Conservation (phyloP, 192 early-diverging fungal genomes). For the Powellomyces hirtus region DNA sequence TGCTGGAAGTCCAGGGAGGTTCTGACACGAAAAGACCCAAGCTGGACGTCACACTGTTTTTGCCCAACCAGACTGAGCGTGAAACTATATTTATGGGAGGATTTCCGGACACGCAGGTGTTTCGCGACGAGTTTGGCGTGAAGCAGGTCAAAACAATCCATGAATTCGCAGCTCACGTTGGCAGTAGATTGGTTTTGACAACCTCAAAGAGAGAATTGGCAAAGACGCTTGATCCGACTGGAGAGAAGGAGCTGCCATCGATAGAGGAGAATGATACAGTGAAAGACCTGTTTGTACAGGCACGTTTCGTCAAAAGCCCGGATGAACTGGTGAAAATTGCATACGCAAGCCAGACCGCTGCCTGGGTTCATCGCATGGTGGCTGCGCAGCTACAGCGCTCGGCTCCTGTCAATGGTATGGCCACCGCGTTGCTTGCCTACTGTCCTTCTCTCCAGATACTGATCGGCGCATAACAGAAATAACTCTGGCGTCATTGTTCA, state of each 20-base stretch:
- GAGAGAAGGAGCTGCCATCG: not conserved
- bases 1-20: slow-evolving; percentile 8
- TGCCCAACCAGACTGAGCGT: slow-evolving; percentile 34
- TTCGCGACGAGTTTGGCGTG: not conserved
- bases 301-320: slow-evolving; percentile 77
- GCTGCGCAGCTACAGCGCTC: slow-evolving; percentile 58
- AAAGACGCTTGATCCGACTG: not conserved
- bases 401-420: slow-evolving; percentile 29
- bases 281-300: slow-evolving; percentile 61
- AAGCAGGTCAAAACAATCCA: not conserved
- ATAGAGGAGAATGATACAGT: slow-evolving; percentile 39
- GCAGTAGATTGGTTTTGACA: not conserved
- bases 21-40: not conserved
- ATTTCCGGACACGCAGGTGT: not conserved
- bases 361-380: slow-evolving; percentile 35
- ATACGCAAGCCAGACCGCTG: slow-evolving; percentile 51
- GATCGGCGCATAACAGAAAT: slow-evolving; percentile 68
- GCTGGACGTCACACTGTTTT: slow-evolving; percentile 29
- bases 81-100: slow-evolving; percentile 38
- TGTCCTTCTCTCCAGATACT: not conserved
- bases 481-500: slow-evolving; percentile 74
- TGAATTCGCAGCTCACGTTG: not conserved
- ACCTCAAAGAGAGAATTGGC: slow-evolving; percentile 9
- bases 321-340: slow-evolving; percentile 72
- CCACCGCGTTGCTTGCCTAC: not conserved